phyloP scores from a whole-genome alignment of 768 basidiomycete species.

The Pulveroboletus sp. region DNA sequence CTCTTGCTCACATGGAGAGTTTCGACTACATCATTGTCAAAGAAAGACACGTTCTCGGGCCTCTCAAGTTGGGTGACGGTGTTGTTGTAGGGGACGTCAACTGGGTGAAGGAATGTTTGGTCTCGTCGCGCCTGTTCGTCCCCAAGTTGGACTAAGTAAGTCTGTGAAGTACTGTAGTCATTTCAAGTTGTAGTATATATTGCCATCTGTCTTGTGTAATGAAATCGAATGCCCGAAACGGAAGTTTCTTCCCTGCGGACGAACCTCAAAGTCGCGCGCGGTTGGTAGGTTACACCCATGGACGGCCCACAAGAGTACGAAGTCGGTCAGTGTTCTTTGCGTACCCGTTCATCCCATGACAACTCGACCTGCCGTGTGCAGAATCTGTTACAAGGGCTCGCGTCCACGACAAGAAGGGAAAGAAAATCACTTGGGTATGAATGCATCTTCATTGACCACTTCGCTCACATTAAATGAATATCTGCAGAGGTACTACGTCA shows the following conservation, averaged over 20 bases:
- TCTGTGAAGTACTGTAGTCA: slow-evolving; percentile 8
- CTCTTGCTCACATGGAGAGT: slow-evolving; percentile 20
- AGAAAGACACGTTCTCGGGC: slow-evolving; percentile 31
- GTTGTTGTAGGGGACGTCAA: slow-evolving; percentile 49
- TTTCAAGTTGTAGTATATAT: slow-evolving; percentile 13
- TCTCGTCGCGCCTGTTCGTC: slow-evolving; percentile 53
- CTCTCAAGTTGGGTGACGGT: slow-evolving; percentile 25
- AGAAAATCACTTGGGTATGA: slow-evolving; percentile 51
- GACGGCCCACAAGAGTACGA: slow-evolving; percentile 54
- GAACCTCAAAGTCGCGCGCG: background rate
- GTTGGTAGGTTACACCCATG: slow-evolving; percentile 24
- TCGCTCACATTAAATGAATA: slow-evolving; percentile 12
- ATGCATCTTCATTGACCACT: slow-evolving; percentile 3
- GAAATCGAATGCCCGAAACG: slow-evolving; percentile 6
- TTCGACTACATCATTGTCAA: slow-evolving; percentile 69
- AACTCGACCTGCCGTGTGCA: slow-evolving; percentile 22
- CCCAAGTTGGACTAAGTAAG: slow-evolving; percentile 17
- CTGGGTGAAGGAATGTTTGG: slow-evolving; percentile 80
- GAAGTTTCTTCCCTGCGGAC: slow-evolving; percentile 16
- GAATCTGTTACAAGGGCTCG: slow-evolving; percentile 55
- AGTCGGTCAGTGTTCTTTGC: slow-evolving; percentile 51
- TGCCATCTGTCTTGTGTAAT: background rate
- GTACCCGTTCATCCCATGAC: background rate
- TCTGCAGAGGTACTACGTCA: slow-evolving; percentile 54
- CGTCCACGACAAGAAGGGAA: slow-evolving; percentile 43